Conservation (phyloP, 225 moss, liverwort and hornwort genomes). For the Bryum argenteum region DNA sequence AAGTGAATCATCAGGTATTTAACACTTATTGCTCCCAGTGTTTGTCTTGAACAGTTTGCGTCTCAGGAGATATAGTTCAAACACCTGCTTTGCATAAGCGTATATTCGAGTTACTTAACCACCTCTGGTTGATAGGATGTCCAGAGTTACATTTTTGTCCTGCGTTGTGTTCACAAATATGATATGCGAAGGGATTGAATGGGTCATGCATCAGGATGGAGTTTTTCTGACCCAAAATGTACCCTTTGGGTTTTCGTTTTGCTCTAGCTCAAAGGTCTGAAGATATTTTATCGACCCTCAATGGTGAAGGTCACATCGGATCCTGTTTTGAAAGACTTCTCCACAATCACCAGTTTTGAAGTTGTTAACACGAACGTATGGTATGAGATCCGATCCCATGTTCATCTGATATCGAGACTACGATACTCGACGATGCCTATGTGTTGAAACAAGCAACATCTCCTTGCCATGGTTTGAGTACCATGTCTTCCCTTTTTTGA, state of each 20-base stretch:
- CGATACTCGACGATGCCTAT: slow-evolving; percentile 16
- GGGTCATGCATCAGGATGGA: slow-evolving; percentile 26
- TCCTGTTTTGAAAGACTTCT: slow-evolving; percentile 37
- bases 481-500: slow-evolving; percentile 12
- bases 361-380: slow-evolving; percentile 69
- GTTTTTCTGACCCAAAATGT: slow-evolving; percentile 28
- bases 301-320: slow-evolving; percentile 74
- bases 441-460: slow-evolving; percentile 22
- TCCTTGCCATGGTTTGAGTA: slow-evolving; percentile 23
- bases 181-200: slow-evolving; percentile 15
- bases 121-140: not conserved
- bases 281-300: slow-evolving; percentile 56
- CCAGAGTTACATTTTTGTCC: slow-evolving; percentile 1
- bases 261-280: slow-evolving; percentile 59
- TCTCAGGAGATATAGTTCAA: slow-evolving; percentile 1
- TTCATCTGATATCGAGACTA: slow-evolving; percentile 15
- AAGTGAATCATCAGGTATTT: slow-evolving; percentile 62
- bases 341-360: slow-evolving; percentile 64
- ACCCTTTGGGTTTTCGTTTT: slow-evolving; percentile 14
- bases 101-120: slow-evolving; percentile 1
- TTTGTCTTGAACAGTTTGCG: slow-evolving; percentile 12
- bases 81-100: slow-evolving; percentile 12
- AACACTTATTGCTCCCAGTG: not conserved
- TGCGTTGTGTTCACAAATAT: not conserved
- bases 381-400: slow-evolving; percentile 34